A percentile compares a stretch with the other conserved stretches of the same genome.
Evolutionary conservation across 2,329 filamentous ascomycete species (phyloP).

Genomic region (Colletotrichum lupini): DNA sequence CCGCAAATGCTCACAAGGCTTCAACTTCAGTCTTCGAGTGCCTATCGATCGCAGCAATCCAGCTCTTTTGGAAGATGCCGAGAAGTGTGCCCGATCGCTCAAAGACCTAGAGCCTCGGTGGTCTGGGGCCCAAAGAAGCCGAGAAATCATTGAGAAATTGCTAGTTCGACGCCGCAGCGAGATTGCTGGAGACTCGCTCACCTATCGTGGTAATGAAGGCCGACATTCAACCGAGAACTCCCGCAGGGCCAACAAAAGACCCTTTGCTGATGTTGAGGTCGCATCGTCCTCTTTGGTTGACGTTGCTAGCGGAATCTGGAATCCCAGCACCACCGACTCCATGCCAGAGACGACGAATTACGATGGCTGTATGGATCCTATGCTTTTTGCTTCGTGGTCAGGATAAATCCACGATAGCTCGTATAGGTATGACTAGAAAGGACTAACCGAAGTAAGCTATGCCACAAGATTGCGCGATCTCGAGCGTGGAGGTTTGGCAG

Average conservation of each 20-base stretch:
- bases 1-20: background rate
- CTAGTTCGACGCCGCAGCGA: conserved; percentile 26
- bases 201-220: background rate
- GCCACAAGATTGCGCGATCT: background rate
- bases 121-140: conserved; percentile 39
- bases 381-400: background rate
- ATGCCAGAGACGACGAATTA: background rate
- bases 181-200: background rate
- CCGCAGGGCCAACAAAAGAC: background rate
- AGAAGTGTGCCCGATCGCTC: conserved; percentile 39
- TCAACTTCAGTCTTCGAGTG: background rate
- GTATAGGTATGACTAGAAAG: too few species aligned
- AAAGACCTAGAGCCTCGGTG: conserved; percentile 40
- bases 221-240: background rate
- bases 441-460: too few species aligned
- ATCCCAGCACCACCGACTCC: background rate
- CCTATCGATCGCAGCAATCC: background rate
- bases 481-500: background rate
- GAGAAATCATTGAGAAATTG: conserved; percentile 41
- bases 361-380: background rate
- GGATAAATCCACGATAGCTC: background rate
- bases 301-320: background rate
- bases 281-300: background rate
- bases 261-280: background rate
- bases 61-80: conserved; percentile 31